Conservation (phyloP, 1,284 basidiomycete genomes). For the Boletellus deceptivus region DNA sequence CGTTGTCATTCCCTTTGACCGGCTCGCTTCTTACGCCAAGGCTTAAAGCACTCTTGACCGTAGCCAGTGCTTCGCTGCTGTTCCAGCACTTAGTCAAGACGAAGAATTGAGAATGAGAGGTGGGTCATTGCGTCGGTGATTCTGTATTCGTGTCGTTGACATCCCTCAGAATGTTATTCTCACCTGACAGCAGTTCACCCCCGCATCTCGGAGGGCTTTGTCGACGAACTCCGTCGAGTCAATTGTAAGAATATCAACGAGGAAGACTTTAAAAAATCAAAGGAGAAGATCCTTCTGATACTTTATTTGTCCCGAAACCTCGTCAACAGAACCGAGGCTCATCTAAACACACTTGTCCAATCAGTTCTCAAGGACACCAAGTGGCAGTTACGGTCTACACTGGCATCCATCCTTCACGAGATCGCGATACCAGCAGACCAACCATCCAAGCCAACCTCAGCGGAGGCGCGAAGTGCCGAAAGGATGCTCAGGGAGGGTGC, state of each 20-base stretch:
- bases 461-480: conserved; percentile 15
- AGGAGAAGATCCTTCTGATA: conserved; percentile 25
- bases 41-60: conserved; percentile 21
- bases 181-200: conserved; percentile 16
- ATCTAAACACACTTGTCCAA: conserved; percentile 11
- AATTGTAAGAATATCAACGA: conserved; percentile 20
- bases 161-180: conserved; percentile 17
- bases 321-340: conserved; percentile 13
- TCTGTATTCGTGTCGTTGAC: background rate
- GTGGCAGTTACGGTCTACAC: conserved; percentile 6
- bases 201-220: conserved; percentile 17
- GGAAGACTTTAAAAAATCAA: conserved; percentile 22
- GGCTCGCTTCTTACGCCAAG: background rate
- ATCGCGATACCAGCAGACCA: background rate
- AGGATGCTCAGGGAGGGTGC: conserved; percentile 25
- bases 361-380: conserved; percentile 17
- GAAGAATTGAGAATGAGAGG: conserved; percentile 18
- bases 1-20: conserved; percentile 8
- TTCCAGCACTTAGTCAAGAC: conserved; percentile 12
- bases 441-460: conserved; percentile 11
- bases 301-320: conserved; percentile 18
- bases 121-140: background rate
- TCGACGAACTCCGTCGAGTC: conserved; percentile 18
- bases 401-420: conserved; percentile 19
- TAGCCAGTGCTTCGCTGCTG: conserved; percentile 13